Percentiles rank a stretch among this genome's conserved stretches.
These are phyloP conservation scores for Agapanthus africanus DNA, from an alignment of 106 monocot genomes.

Conservation along the genomic window DNA sequence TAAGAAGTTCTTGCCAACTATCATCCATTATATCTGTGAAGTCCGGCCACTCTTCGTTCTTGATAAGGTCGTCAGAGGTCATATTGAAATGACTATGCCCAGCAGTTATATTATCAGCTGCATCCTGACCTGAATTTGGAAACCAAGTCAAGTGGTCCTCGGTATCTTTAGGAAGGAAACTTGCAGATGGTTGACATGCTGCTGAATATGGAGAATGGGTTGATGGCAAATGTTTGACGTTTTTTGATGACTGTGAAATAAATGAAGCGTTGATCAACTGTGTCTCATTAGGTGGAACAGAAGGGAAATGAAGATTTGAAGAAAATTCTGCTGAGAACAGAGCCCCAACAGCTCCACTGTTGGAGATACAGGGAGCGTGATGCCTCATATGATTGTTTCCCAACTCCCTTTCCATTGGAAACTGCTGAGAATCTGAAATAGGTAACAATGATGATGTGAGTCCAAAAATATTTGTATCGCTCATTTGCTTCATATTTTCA, in stretches of 20 bases:
- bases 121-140: conserved; percentile 14
- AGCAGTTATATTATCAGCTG: conserved; percentile 15
- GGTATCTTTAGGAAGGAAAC: conserved; percentile 9
- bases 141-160: conserved; percentile 17
- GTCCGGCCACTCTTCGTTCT: conserved; percentile 29
- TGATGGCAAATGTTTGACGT: conserved; percentile 9
- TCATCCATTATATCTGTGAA: conserved; percentile 31
- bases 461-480: conserved; percentile 8
- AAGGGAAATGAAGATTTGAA: conserved; percentile 31
- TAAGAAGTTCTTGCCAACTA: conserved; percentile 33
- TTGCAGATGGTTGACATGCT: conserved; percentile 12
- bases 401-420: conserved; percentile 44
- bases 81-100: conserved; percentile 15
- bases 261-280: conserved; percentile 13
- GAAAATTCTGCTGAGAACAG: conserved; percentile 27
- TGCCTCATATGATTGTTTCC: conserved; percentile 16
- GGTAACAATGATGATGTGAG: conserved; percentile 47
- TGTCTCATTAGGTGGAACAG: conserved; percentile 20
- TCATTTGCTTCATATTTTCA: conserved; percentile 2
- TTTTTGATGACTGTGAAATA: conserved; percentile 21
- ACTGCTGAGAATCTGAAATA: conserved; percentile 30
- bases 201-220: conserved; percentile 3
- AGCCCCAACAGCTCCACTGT: conserved; percentile 24
- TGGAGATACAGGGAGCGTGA: conserved; percentile 22
- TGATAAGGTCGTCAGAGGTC: conserved; percentile 16